Evolutionary conservation across 805 yeast genomes (phyloP).

Genomic region (Brettanomyces naardenensis): DNA sequence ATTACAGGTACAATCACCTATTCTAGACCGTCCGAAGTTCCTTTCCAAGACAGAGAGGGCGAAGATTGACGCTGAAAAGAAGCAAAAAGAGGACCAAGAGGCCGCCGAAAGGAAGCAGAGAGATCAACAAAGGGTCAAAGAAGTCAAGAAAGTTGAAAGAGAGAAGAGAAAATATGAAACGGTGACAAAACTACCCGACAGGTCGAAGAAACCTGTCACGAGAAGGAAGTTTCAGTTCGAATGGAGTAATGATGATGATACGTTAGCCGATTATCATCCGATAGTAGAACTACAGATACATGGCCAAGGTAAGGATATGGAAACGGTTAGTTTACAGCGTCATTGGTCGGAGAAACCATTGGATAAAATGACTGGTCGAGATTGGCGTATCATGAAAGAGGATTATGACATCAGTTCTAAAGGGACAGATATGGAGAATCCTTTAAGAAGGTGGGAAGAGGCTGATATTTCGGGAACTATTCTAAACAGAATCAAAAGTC

Average conservation of each 20-base stretch:
- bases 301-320: slow-evolving; percentile 12
- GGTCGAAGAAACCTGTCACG: slow-evolving; percentile 5
- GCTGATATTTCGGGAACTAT: slow-evolving; percentile 33
- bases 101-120: not conserved
- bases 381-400: slow-evolving; percentile 83
- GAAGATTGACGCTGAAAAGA: slow-evolving; percentile 22
- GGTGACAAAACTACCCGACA: slow-evolving; percentile 4
- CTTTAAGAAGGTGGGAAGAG: slow-evolving; percentile 73
- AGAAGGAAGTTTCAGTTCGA: slow-evolving; percentile 34
- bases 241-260: slow-evolving; percentile 50
- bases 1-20: slow-evolving; percentile 12
- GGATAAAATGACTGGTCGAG: slow-evolving; percentile 64
- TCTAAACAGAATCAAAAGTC: slow-evolving; percentile 27
- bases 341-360: slow-evolving; percentile 69
- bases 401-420: slow-evolving; percentile 62
- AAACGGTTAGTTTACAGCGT: too few relatives aligned
- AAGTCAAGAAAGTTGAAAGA: slow-evolving; percentile 1
- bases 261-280: slow-evolving; percentile 38
- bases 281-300: slow-evolving; percentile 24
- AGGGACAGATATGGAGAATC: slow-evolving; percentile 43
- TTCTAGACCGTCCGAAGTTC: slow-evolving; percentile 21
- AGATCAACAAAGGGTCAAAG: slow-evolving; percentile 4
- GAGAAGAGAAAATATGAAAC: slow-evolving; percentile 5
- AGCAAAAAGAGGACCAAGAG: slow-evolving; percentile 3
- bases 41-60: slow-evolving; percentile 39